A percentile compares a stretch with the other conserved stretches of the same genome.
Conservation (phyloP, 768 basidiomycete genomes). For the Rhizopogon vesiculosus region DNA sequence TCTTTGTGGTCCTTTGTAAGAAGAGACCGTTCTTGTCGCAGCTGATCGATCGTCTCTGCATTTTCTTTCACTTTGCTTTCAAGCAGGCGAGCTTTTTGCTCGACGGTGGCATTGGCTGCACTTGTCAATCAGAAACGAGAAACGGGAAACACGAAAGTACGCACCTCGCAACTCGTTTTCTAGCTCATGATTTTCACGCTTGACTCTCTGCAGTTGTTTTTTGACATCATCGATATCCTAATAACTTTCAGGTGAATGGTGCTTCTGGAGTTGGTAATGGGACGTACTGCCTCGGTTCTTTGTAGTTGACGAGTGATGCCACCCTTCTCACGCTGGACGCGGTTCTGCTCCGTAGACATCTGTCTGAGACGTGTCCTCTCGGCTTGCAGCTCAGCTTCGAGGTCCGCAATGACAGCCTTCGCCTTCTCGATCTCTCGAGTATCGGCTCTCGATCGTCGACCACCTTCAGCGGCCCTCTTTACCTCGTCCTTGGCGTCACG, state of each 20-base stretch:
- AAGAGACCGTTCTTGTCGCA: slow-evolving; percentile 72
- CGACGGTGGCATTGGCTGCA: slow-evolving; percentile 58
- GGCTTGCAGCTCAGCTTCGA: slow-evolving; percentile 66
- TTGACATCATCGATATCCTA: slow-evolving; percentile 82
- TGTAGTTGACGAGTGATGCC: slow-evolving; percentile 59
- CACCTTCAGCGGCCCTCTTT: slow-evolving; percentile 46
- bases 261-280: neutral
- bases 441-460: slow-evolving; percentile 43
- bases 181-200: slow-evolving; percentile 68
- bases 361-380: slow-evolving; percentile 65
- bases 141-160: slow-evolving; percentile 9
- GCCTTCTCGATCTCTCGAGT: slow-evolving; percentile 72
- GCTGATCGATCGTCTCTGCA: slow-evolving; percentile 60
- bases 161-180: slow-evolving; percentile 71
- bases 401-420: slow-evolving; percentile 56
- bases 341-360: slow-evolving; percentile 59
- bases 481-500: slow-evolving; percentile 54
- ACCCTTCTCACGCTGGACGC: slow-evolving; percentile 60
- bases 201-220: slow-evolving; percentile 59
- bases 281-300: slow-evolving; percentile 64
- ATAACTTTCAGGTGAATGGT: slow-evolving; percentile 4
- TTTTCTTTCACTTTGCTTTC: slow-evolving; percentile 69
- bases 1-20: slow-evolving; percentile 68
- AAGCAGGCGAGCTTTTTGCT: slow-evolving; percentile 69
- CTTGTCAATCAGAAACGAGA: slow-evolving; percentile 9